Conservation (phyloP, 1,284 basidiomycete species). For the Pascua sp. region DNA sequence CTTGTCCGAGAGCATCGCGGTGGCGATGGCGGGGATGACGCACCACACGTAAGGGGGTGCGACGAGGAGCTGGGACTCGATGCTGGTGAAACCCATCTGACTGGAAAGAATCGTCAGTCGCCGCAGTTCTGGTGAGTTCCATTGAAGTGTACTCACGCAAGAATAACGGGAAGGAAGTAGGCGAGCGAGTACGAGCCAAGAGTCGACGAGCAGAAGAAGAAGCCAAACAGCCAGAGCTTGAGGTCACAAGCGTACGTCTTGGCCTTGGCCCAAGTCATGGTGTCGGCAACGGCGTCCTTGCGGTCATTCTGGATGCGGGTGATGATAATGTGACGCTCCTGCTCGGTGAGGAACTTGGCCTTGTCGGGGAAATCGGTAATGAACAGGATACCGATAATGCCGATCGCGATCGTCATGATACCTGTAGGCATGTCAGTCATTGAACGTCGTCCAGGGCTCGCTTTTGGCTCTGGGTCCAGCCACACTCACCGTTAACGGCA, state of each 20-base stretch:
- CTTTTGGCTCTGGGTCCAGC: too few species aligned
- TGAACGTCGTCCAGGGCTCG: neutral
- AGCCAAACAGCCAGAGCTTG: constrained; percentile 51
- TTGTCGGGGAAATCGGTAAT: constrained; percentile 14
- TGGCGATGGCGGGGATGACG: constrained; percentile 40
- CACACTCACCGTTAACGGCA: constrained; percentile 5
- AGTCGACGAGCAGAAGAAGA: constrained; percentile 44
- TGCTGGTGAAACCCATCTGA: constrained; percentile 43
- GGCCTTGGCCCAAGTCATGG: constrained; percentile 41
- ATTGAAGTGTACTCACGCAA: constrained; percentile 25
- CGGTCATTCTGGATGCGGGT: constrained; percentile 17
- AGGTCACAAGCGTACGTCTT: constrained; percentile 40
- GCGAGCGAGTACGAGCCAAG: constrained; percentile 21
- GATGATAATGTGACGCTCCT: constrained; percentile 12
- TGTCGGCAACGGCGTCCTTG: constrained; percentile 47
- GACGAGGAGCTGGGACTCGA: constrained; percentile 40
- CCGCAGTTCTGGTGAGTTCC: constrained; percentile 31
- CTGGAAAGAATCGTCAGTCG: constrained; percentile 29
- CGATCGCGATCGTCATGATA: constrained; percentile 6
- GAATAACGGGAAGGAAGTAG: constrained; percentile 51
- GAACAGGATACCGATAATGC: neutral
- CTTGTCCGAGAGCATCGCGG: constrained; percentile 46
- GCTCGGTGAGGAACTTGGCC: constrained; percentile 10
- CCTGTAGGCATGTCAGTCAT: neutral
- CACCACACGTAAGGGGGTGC: constrained; percentile 49